Conservation (phyloP, 2,329 filamentous ascomycete genomes). For the Alternaria dauci region DNA sequence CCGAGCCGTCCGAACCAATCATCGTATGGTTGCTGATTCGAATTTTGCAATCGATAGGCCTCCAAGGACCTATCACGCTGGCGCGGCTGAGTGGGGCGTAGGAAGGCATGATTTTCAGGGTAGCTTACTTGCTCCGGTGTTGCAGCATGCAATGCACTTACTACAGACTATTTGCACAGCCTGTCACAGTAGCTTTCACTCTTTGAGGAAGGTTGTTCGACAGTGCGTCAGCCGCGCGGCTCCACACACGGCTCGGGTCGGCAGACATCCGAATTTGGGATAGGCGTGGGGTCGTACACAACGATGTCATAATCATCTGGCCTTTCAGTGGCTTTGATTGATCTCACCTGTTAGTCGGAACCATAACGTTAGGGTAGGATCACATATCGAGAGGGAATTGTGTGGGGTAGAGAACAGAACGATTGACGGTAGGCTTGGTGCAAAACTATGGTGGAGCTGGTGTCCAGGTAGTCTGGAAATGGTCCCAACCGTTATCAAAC, state of each 20-base stretch:
- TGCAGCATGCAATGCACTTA: conserved; percentile 15
- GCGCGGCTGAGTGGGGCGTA: background rate
- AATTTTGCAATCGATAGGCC: conserved; percentile 2
- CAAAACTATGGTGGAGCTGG: background rate
- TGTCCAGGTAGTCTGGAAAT: background rate
- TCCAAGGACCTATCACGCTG: background rate
- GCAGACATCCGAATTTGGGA: conserved; percentile 13
- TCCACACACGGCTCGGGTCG: conserved; percentile 22
- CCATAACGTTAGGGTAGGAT: background rate
- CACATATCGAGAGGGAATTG: background rate
- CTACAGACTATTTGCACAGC: conserved; percentile 1
- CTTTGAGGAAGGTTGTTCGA: conserved; percentile 10
- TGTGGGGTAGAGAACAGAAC: background rate
- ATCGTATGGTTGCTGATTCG: background rate
- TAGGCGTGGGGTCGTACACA: background rate
- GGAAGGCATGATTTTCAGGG: conserved; percentile 4
- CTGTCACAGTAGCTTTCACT: conserved; percentile 1
- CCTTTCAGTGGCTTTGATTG: background rate
- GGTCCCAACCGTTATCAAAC: background rate
- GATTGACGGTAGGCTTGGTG: background rate
- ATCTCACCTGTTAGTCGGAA: background rate
- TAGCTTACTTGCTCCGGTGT: conserved; percentile 3
- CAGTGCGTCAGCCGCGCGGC: conserved; percentile 20
- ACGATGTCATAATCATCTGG: background rate
- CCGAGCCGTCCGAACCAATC: conserved; percentile 1